Evolutionary conservation across 331 rosid species (phyloP).

Genomic region (Malus hybrid): DNA sequence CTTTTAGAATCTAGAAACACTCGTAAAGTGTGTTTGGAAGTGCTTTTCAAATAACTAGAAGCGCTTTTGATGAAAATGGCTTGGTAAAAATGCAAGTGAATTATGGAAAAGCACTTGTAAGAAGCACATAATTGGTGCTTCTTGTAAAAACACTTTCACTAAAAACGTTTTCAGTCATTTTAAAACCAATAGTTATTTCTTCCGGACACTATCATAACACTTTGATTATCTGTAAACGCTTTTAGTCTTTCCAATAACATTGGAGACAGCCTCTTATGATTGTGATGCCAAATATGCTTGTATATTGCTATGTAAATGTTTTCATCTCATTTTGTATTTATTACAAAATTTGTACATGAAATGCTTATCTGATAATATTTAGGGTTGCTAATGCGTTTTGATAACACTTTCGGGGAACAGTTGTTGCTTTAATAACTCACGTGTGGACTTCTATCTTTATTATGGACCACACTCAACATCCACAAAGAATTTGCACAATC

Average conservation of each 20-base stretch:
- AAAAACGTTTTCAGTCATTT: no score
- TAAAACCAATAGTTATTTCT: no score
- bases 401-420: constrained; percentile 62
- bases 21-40: no score
- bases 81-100: no score
- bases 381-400: constrained; percentile 55
- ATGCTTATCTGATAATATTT: constrained; percentile 22
- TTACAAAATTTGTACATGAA: background rate
- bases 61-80: no score
- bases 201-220: no score
- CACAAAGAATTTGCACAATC: constrained; percentile 74
- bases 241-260: no score
- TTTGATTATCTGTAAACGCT: no score
- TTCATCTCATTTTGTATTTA: background rate
- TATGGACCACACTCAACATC: constrained; percentile 88
- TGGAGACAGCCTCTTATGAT: background rate
- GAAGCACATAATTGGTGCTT: background rate
- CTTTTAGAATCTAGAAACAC: no score
- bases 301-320: background rate
- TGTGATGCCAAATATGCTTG: background rate
- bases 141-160: no score
- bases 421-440: constrained; percentile 84
- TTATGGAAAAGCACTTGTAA: no score
- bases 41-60: no score
- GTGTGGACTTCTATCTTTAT: constrained; percentile 63